These are phyloP conservation scores for Xylaria bambusicola DNA, from an alignment of 495 filamentous ascomycete genomes.

Conservation along the genomic window DNA sequence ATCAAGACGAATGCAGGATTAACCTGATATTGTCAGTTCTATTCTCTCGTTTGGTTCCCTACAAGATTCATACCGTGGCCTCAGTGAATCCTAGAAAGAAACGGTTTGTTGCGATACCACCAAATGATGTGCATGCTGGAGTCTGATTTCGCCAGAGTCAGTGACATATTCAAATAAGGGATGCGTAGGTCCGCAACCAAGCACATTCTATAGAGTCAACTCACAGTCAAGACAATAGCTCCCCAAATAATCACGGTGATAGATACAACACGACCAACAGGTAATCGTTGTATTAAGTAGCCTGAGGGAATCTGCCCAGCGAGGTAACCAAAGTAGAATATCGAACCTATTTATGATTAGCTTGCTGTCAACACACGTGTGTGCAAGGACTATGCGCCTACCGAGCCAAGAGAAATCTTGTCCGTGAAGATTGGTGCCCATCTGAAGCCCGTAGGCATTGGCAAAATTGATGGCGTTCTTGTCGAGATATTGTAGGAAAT, in stretches of 20 bases:
- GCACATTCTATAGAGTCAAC: background rate
- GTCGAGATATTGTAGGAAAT: conserved; percentile 60
- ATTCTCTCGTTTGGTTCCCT: background rate
- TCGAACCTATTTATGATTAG: conserved; percentile 16
- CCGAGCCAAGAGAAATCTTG: conserved; percentile 59
- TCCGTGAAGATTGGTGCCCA: conserved; percentile 53
- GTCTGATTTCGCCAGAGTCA: conserved; percentile 42
- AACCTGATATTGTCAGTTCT: conserved; percentile 24
- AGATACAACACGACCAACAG: conserved; percentile 53
- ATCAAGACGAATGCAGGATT: conserved; percentile 61
- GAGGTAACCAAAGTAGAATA: conserved; percentile 39
- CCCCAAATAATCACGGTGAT: conserved; percentile 32
- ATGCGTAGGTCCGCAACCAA: conserved; percentile 6
- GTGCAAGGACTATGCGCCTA: background rate
- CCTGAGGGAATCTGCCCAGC: conserved; percentile 55
- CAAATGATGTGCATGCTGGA: conserved; percentile 53
- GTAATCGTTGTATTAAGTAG: conserved; percentile 54
- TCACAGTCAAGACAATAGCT: conserved; percentile 20
- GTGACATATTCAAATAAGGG: conserved; percentile 12
- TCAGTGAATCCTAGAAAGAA: conserved; percentile 60
- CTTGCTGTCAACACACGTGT: conserved; percentile 4
- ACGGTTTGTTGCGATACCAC: conserved; percentile 50
- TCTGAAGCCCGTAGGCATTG: conserved; percentile 57
- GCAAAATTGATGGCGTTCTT: conserved; percentile 64
- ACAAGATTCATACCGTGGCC: conserved; percentile 39